These are phyloP conservation scores for Penicillium sumatraense DNA, from an alignment of 2,329 filamentous ascomycete species.

Conservation along the genomic window DNA sequence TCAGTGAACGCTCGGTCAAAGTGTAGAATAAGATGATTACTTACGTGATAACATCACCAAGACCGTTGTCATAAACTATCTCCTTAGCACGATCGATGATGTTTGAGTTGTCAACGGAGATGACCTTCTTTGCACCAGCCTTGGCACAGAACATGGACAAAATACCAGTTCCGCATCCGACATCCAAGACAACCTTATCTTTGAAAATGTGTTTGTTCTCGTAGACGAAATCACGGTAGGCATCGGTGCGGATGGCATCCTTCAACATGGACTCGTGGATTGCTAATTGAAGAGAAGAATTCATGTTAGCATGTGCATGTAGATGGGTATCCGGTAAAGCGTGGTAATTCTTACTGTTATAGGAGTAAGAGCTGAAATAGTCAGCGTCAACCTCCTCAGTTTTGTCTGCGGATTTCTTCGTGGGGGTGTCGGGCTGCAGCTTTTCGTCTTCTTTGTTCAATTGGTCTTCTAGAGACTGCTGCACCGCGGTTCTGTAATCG, in stretches of 20 bases:
- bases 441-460: slow-evolving; percentile 62
- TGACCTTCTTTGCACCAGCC: slow-evolving; percentile 82
- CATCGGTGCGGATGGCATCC: slow-evolving; percentile 83
- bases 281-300: slow-evolving; percentile 53
- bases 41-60: slow-evolving; percentile 71
- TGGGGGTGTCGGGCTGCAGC: slow-evolving; percentile 32
- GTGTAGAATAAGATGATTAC: slow-evolving; percentile 9
- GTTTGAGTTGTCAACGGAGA: slow-evolving; percentile 89
- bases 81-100: slow-evolving; percentile 87
- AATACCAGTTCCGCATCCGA: slow-evolving; percentile 85
- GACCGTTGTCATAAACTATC: slow-evolving; percentile 80
- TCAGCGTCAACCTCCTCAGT: slow-evolving; percentile 60
- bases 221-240: slow-evolving; percentile 95
- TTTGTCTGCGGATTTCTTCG: slow-evolving; percentile 27
- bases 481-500: slow-evolving; percentile 67
- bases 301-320: slow-evolving; percentile 9
- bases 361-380: slow-evolving; percentile 69
- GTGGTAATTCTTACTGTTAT: slow-evolving; percentile 64
- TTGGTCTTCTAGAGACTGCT: slow-evolving; percentile 69
- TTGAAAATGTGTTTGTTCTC: slow-evolving; percentile 85
- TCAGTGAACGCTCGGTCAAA: slow-evolving; percentile 9
- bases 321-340: background rate
- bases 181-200: slow-evolving; percentile 85
- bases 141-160: slow-evolving; percentile 93
- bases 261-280: slow-evolving; percentile 98